Conservation (phyloP, 2,329 filamentous ascomycete species). For the Beauveria brongniartii region DNA sequence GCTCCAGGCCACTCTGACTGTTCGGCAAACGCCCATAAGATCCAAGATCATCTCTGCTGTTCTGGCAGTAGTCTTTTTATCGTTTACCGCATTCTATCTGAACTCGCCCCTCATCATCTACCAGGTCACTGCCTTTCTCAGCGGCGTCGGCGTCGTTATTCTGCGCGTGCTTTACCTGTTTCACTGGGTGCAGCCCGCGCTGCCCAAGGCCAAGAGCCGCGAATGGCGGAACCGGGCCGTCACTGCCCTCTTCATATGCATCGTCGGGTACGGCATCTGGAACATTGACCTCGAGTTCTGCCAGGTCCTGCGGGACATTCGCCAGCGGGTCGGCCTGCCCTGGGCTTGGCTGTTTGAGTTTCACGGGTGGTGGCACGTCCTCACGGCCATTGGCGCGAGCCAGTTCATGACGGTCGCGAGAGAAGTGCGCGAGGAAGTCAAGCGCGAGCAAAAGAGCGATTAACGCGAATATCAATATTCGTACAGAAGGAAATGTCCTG, state of each 20-base stretch:
- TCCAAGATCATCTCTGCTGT: constrained; percentile 24
- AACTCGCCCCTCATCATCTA: constrained; percentile 34
- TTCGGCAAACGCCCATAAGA: constrained; percentile 30
- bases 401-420: constrained; percentile 27
- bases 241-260: constrained; percentile 26
- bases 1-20: constrained; percentile 40
- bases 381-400: constrained; percentile 47
- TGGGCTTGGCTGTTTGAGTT: constrained; percentile 49
- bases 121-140: constrained; percentile 32
- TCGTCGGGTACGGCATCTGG: constrained; percentile 45
- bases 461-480: background rate
- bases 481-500: background rate
- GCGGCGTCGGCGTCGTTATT: constrained; percentile 25
- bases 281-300: constrained; percentile 49
- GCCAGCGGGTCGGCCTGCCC: constrained; percentile 41
- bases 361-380: constrained; percentile 57
- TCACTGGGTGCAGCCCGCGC: constrained; percentile 20
- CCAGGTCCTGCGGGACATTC: constrained; percentile 34
- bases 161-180: constrained; percentile 28
- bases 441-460: constrained; percentile 13
- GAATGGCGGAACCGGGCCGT: constrained; percentile 21
- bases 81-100: constrained; percentile 35
- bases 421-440: constrained; percentile 19
- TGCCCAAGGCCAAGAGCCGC: constrained; percentile 20
- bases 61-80: constrained; percentile 32